phyloP scores from a whole-genome alignment of 169 alveolate genomes.

The Cryptosporidium ryanae region DNA sequence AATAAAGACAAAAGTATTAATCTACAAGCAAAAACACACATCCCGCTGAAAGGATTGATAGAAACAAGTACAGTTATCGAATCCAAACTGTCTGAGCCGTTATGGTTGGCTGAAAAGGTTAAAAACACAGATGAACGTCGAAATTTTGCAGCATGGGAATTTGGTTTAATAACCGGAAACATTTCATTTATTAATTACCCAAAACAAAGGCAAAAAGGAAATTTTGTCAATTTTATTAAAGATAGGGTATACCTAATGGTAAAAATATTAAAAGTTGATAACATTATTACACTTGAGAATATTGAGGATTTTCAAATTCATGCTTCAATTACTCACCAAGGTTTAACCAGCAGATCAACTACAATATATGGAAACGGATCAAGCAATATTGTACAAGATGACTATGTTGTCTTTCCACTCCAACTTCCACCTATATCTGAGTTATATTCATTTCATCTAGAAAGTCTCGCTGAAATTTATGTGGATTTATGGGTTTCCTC shows the following conservation, averaged over 20 bases:
- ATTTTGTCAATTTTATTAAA: conserved; percentile 42
- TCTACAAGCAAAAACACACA: conserved; percentile 62
- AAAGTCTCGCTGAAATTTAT: conserved; percentile 61
- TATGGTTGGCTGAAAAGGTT: conserved; percentile 27
- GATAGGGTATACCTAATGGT: conserved; percentile 52
- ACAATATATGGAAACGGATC: neutral
- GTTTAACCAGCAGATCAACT: conserved; percentile 39
- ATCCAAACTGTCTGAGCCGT: conserved; percentile 52
- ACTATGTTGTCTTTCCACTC: conserved; percentile 49
- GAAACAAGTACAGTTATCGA: conserved; percentile 51
- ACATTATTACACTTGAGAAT: conserved; percentile 64
- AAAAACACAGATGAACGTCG: conserved; percentile 34
- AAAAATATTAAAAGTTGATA: conserved; percentile 42
- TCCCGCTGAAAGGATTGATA: conserved; percentile 64
- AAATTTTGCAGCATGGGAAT: conserved; percentile 51
- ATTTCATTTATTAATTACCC: conserved; percentile 71
- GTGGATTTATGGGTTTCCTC: conserved; percentile 66
- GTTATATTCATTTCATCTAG: conserved; percentile 45
- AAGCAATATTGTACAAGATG: conserved; percentile 1
- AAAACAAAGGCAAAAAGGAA: conserved; percentile 52
- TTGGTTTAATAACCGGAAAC: conserved; percentile 48
- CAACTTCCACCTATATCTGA: conserved; percentile 67
- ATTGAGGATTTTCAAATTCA: conserved; percentile 28
- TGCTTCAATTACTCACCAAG: conserved; percentile 68
- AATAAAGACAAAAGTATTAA: conserved; percentile 42